Base-by-base conservation (phyloP, 1,284 basidiomycete species). In the Rhodotorula sp. region DNA sequence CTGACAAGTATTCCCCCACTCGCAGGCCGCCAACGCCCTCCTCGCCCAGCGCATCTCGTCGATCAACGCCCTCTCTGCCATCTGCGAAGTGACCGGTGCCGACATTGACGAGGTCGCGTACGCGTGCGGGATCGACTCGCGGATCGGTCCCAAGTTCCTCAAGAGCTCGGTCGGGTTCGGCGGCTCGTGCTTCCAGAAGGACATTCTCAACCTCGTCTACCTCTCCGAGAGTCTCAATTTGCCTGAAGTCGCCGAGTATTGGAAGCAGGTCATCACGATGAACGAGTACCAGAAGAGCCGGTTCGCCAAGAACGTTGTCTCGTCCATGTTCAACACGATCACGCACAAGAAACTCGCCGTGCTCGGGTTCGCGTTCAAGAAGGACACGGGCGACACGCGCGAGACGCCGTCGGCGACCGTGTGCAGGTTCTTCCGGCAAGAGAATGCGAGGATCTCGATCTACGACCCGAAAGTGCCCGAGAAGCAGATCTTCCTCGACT, bases 31-130 rank as follows among this genome's bases (percentile, higher is more conserved):
- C 73, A 99, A 99, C 82, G 95, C 95, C 62, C 93, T 99, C 89
- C 89, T 99, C 70, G 97, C 95, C 15, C 82, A 85, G 82, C 91
- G 97, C 75, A 99, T 99, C 82, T 98, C 95, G 15, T 97, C 93
- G 67, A 87, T 99, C 85, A 99, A 99, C 81, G 93, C 95, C 19
- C 89, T 99, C 56, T 95, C 94, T 34, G 97, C 97, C 65, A 97
- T 99, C 81, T 99, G 97, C 82, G 97, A 99, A 83, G 94, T 93
- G n/a, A 99, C 97, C 10, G 97, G 95, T 63, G 97, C 97, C 69
- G 95, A 95, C 85, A 93, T 99, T 70, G 93, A 97, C 82, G 97
- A 99, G 83, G 95, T 99, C 74, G 90, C 97, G 3, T 87, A 92
- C 80, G 95, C 97, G 16, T 90, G 97, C 79, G 95, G 95, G 47